phyloP scores from a whole-genome alignment of 1,139 yeast species.

The Geotrichum bryndzae region DNA sequence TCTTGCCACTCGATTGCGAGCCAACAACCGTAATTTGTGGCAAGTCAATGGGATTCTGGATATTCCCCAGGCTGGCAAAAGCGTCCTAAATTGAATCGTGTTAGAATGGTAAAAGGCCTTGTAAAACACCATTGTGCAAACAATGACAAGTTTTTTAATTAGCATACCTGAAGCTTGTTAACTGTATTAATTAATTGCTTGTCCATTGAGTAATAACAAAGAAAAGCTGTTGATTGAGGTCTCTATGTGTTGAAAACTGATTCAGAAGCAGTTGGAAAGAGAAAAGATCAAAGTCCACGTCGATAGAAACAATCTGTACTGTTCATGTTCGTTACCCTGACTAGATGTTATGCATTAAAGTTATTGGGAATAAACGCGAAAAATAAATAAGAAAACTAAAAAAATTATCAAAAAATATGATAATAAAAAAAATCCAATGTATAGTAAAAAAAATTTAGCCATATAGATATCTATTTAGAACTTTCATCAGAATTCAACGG shows the following conservation, averaged over 20 bases:
- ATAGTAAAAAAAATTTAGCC: background rate
- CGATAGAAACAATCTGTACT: background rate
- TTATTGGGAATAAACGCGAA: background rate
- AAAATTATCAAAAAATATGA: background rate
- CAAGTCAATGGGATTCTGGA: slow-evolving; percentile 51
- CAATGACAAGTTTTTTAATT: background rate
- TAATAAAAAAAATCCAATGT: background rate
- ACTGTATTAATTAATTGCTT: slow-evolving; percentile 84
- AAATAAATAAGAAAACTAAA: background rate
- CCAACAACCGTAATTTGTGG: slow-evolving; percentile 98
- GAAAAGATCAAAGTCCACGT: slow-evolving; percentile 8
- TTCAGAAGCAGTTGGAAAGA: background rate
- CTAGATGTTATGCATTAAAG: background rate
- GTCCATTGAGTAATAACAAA: slow-evolving; percentile 53
- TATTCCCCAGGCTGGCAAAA: slow-evolving; percentile 79
- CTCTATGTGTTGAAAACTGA: background rate
- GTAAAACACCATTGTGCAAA: slow-evolving; percentile 1
- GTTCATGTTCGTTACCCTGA: background rate
- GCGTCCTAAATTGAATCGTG: slow-evolving; percentile 84
- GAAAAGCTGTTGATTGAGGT: background rate
- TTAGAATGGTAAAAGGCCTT: slow-evolving; percentile 76
- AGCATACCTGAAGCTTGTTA: slow-evolving; percentile 55
- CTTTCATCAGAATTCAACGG: background rate
- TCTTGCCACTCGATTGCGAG: slow-evolving; percentile 90
- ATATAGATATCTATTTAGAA: background rate